Evolutionary conservation across 83 land plant genomes (phyloP).

Genomic region (Thuja plicata): DNA sequence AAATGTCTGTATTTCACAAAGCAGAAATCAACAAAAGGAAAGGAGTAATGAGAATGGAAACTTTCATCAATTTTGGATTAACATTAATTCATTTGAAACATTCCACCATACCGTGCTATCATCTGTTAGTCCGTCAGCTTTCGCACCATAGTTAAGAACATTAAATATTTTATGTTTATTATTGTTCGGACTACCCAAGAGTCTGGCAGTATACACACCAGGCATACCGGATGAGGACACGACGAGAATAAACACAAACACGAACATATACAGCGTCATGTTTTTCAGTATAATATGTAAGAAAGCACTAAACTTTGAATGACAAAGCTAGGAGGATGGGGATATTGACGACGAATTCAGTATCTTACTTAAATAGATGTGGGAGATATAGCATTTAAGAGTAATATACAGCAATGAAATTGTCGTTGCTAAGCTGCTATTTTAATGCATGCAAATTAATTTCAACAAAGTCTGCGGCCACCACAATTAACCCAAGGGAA

Average conservation of each 20-base stretch:
- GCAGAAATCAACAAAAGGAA: not conserved
- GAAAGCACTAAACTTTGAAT: not conserved
- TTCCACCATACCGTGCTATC: not conserved
- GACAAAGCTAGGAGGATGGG: not conserved
- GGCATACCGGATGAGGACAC: not conserved
- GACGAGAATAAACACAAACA: not conserved
- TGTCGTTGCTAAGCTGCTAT: not conserved
- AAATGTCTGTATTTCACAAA: slow-evolving; percentile 14
- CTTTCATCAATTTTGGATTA: not conserved
- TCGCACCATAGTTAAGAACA: not conserved
- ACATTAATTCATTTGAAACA: not conserved
- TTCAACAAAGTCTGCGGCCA: not conserved
- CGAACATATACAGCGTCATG: not conserved
- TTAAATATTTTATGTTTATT: not conserved
- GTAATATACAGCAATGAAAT: not conserved
- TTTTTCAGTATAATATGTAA: not conserved
- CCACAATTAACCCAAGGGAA: not conserved
- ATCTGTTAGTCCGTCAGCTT: not conserved
- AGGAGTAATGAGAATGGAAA: not conserved
- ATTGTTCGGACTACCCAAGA: not conserved
- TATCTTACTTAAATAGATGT: not conserved
- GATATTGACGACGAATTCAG: not conserved
- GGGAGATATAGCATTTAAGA: not conserved
- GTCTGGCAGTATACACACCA: not conserved
- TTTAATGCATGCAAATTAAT: not conserved